These are phyloP conservation scores for Paramecium bursaria DNA, from an alignment of 73 alveolate species.

Conservation along the genomic window DNA sequence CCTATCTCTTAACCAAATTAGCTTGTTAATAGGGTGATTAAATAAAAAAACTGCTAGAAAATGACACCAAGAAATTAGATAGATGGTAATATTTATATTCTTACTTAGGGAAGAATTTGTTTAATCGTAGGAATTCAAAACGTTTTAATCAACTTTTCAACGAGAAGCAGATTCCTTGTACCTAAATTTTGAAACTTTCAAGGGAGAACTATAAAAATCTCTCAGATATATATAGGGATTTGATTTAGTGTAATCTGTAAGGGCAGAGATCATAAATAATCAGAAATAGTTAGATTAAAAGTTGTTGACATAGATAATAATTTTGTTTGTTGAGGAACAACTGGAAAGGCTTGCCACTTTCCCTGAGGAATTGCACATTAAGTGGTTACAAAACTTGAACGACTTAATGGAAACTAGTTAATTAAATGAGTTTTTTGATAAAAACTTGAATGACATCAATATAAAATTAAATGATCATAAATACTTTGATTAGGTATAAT, in stretches of 20 bases:
- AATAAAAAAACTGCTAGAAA: slow-evolving; percentile 34
- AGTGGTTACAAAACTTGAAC: background rate
- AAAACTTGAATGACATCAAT: slow-evolving; percentile 58
- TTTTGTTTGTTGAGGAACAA: slow-evolving; percentile 57
- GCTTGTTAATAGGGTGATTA: slow-evolving; percentile 32
- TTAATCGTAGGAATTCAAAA: slow-evolving; percentile 10
- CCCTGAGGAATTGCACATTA: background rate
- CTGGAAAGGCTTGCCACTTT: slow-evolving; percentile 45
- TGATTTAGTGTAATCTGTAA: background rate
- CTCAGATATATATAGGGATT: slow-evolving; percentile 5
- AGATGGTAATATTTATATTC: slow-evolving; percentile 5
- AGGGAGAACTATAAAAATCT: slow-evolving; percentile 27
- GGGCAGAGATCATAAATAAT: slow-evolving; percentile 51
- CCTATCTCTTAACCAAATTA: slow-evolving; percentile 50
- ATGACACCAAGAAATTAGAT: slow-evolving; percentile 29
- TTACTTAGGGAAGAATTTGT: slow-evolving; percentile 47
- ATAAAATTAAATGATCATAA: slow-evolving; percentile 45
- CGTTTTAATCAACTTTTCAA: slow-evolving; percentile 16
- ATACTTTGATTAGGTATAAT: slow-evolving; percentile 62
- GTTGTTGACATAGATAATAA: background rate
- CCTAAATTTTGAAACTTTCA: slow-evolving; percentile 33
- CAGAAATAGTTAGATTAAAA: background rate
- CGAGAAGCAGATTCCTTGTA: slow-evolving; percentile 42
- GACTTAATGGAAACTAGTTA: slow-evolving; percentile 61
- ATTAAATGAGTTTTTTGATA: slow-evolving; percentile 54